These are phyloP conservation scores for Triglochin maritima DNA, from an alignment of 106 monocot species.

Conservation along the genomic window DNA sequence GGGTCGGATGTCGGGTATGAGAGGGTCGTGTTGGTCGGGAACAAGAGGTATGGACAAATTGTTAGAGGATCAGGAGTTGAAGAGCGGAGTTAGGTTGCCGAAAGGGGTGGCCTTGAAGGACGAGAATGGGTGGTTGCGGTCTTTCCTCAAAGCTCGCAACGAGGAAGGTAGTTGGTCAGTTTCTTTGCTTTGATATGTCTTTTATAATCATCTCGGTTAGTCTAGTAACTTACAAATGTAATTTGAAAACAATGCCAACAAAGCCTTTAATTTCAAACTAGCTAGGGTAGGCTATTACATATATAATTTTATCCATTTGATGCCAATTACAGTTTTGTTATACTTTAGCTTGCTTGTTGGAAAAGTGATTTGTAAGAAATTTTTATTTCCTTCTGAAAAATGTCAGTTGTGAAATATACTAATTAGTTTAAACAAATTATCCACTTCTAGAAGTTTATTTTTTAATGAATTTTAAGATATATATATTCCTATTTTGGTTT, in stretches of 20 bases:
- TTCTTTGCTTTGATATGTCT: neutral
- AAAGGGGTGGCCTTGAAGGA: conserved; percentile 32
- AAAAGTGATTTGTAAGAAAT: neutral
- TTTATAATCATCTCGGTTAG: neutral
- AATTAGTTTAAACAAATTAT: neutral
- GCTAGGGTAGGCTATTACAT: neutral
- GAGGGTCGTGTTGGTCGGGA: neutral
- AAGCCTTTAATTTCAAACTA: neutral
- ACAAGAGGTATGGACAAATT: neutral
- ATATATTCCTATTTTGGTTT: neutral
- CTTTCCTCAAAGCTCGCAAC: conserved; percentile 32
- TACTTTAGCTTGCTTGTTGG: neutral
- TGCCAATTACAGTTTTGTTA: neutral
- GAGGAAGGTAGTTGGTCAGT: conserved; percentile 35
- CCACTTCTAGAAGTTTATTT: neutral
- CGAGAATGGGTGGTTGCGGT: conserved; percentile 13
- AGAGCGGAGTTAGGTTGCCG: neutral
- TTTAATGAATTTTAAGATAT: neutral
- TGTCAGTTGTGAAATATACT: neutral
- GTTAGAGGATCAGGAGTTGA: neutral
- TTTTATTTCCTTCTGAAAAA: neutral
- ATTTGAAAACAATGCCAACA: neutral
- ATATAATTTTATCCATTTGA: neutral
- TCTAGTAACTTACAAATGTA: neutral
- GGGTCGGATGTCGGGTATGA: neutral